Conservation (phyloP, 2,329 filamentous ascomycete species). For the Ophiostoma sp. region DNA sequence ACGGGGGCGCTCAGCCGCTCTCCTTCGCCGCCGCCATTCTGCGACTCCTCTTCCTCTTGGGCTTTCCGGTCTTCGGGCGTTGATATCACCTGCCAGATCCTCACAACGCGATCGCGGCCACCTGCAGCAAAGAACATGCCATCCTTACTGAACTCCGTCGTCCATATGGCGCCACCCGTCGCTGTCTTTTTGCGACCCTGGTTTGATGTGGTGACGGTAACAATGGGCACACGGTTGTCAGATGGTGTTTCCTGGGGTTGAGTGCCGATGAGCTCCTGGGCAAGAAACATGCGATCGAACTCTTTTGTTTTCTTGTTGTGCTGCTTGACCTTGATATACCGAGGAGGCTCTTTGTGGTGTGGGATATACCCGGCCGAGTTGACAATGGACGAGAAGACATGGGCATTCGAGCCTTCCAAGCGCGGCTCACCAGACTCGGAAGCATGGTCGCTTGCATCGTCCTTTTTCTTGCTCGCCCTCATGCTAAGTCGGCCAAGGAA, state of each 20-base stretch:
- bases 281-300: slow-evolving; percentile 83
- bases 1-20: slow-evolving; percentile 81
- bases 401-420: slow-evolving; percentile 74
- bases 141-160: slow-evolving; percentile 86
- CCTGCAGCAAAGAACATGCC: slow-evolving; percentile 88
- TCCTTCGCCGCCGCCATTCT: slow-evolving; percentile 43
- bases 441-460: slow-evolving; percentile 56
- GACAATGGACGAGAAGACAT: slow-evolving; percentile 72
- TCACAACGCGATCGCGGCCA: slow-evolving; percentile 77
- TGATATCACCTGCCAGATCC: slow-evolving; percentile 84
- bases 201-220: slow-evolving; percentile 32
- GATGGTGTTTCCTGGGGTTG: slow-evolving; percentile 35
- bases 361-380: slow-evolving; percentile 73
- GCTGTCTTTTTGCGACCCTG: slow-evolving; percentile 39
- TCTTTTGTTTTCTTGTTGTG: slow-evolving; percentile 76
- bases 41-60: slow-evolving; percentile 64
- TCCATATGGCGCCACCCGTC: slow-evolving; percentile 73
- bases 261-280: slow-evolving; percentile 75
- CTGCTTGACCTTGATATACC: slow-evolving; percentile 80
- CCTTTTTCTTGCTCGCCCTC: slow-evolving; percentile 67
- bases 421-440: slow-evolving; percentile 63
- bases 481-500: slow-evolving; percentile 75
- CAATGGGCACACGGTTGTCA: slow-evolving; percentile 29
- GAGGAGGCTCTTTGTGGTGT: slow-evolving; percentile 78
- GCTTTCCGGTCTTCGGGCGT: slow-evolving; percentile 70